These are phyloP conservation scores for Moricandia arvensis DNA, from an alignment of 345 rosid species.

Conservation along the genomic window DNA sequence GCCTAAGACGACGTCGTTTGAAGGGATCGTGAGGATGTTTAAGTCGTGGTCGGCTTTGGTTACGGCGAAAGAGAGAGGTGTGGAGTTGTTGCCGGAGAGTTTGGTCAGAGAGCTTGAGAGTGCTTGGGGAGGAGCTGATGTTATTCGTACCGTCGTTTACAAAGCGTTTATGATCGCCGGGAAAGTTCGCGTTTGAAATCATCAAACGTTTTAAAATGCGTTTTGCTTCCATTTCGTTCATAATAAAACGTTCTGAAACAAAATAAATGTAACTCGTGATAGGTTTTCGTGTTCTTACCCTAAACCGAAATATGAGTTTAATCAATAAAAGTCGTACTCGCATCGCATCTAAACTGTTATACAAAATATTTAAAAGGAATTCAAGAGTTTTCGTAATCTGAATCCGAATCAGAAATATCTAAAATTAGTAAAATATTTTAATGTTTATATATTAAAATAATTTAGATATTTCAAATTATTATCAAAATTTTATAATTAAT, in stretches of 20 bases:
- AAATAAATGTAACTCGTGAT: no score
- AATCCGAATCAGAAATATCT: no score
- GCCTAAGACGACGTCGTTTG: conserved; percentile 49
- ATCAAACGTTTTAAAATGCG: not conserved
- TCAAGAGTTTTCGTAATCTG: no score
- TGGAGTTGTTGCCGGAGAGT: conserved; percentile 56
- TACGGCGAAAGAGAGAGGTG: conserved; percentile 56
- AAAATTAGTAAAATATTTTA: no score
- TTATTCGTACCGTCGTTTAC: not conserved
- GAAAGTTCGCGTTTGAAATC: conserved; percentile 28
- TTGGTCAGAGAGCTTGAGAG: conserved; percentile 45
- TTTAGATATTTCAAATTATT: no score
- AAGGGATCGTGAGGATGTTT: conserved; percentile 49
- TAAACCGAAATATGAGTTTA: no score
- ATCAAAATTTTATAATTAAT: no score
- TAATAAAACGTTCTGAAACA: not conserved
- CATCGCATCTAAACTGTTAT: no score
- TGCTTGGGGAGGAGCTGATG: conserved; percentile 55
- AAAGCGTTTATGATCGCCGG: conserved; percentile 51
- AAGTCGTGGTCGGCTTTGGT: conserved; percentile 50
- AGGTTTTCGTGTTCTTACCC: no score
- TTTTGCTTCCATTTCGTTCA: not conserved
- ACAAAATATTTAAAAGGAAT: no score
- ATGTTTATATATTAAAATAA: no score
- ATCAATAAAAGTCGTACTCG: no score